Base-by-base conservation (phyloP, 208 protist genomes). In the Cochliopodium minus region DNA sequence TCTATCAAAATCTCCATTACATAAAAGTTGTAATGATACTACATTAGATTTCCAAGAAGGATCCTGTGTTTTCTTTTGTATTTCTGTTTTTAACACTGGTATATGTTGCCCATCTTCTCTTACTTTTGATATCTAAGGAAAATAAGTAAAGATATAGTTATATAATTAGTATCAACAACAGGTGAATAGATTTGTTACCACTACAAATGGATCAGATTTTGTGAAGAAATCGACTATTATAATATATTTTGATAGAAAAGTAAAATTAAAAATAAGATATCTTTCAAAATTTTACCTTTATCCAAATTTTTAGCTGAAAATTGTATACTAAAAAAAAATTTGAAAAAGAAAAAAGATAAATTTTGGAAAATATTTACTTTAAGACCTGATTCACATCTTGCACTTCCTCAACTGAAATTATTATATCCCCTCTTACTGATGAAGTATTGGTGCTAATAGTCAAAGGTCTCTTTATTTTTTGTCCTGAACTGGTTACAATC, bases 1-100 rank as follows among this genome's bases (percentile, higher is more conserved):
- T 9, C 38, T 3, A 17, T 64, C 1, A 61, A 29, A 26, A 39
- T 66, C 60, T 20, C 62, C 62, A 48, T 52, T 66, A 13, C 50
- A 62, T n/a, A 66, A 48, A n/a, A 32, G 40, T 38, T 66, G 50
- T 20, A 45, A 4, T 11, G n/a, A 40, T 2, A 66, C 23, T 47
- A n/a, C 2, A 33, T 65, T 38, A 29, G 62, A 22, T 23, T 28
- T 49, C n/a, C 28, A 66, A n/a, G 17, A 32, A 29, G 22, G 3
- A 25, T 64, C 61, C 22, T 46, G 20, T 10, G 25, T 62, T 17
- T 36, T 38, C 1, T 26, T 26, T 7, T 39, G 30, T n/a, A 30
- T 32, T 33, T 66, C 62, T 10, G 59, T 28, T 59, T 55, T 45
- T 13, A 30, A 35, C 13, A 66, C 54, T n/a, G 51, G 43, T 26